Evolutionary conservation across 148 eudicot genomes (phyloP), one percentile per base, ranked within the genome.

Genomic region (Tetragonia tetragonoides): DNA sequence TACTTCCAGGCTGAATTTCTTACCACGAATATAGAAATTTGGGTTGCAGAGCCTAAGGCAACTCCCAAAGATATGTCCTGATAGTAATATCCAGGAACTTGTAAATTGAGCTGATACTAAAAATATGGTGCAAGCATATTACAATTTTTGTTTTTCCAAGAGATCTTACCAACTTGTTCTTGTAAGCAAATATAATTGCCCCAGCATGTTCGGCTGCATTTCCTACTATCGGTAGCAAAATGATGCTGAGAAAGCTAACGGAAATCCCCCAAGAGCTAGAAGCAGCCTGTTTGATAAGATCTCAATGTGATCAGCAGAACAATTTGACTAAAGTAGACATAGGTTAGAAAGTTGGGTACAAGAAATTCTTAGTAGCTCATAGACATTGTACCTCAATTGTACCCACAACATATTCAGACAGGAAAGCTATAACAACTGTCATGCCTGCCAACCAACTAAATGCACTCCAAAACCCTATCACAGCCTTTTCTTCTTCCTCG

Each of bases 181-280:
- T 92, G 59, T 83, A 87, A 23, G 94, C 94, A 78, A 92, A 92
- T 66, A 92, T 92, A 76, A 92, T 63, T 11, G 97, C 88, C 63
- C 93, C 90, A 44, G 97, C 97, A 84, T 92, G 97, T 76, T 92
- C 97, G 38, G 97, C 97, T 72, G 97, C 97, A 80, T 92, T 92
- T 39, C 97, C 97, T 18, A 92, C 93, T 11, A 92, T 92, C 23
- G 97, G 97, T 39, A 92, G 82, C 79, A 90, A 78, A 7, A 92
- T 92, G 12, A 92, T 84, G 85, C 95, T 88, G 47, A 92, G 87
- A 62, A 92, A 92, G 57, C 92, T 85, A 44, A 92, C 79, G 3
- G 94, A 85, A 68, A 92, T 83, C 2, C 91, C 93, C 97, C 91
- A 90, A 12, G 97, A 85, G 60, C 75, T 84, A 18, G 97, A 89